Conservation (phyloP, 192 early-diverging fungal genomes). For the Podila minutissima region DNA sequence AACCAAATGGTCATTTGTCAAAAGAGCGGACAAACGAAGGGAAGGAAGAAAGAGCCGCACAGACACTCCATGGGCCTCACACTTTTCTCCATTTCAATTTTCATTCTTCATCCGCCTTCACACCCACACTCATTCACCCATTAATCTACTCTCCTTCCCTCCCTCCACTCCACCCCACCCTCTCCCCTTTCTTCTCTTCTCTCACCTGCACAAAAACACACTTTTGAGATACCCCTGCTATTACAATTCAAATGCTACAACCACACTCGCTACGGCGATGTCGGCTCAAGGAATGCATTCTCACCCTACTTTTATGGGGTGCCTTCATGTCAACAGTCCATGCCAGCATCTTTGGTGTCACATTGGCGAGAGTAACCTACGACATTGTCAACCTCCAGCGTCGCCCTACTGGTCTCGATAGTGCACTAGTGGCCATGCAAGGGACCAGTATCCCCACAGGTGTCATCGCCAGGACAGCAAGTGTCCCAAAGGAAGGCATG, state of each 20-base stretch:
- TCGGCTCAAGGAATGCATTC: background rate
- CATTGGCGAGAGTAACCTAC: conserved; percentile 8
- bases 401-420: background rate
- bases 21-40: too few species aligned
- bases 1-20: too few species aligned
- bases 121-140: background rate
- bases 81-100: background rate
- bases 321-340: background rate
- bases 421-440: background rate
- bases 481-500: conserved; percentile 18
- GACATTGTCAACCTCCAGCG: conserved; percentile 17
- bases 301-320: background rate
- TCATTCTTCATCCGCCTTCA: background rate
- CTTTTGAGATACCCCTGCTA: too few species aligned
- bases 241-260: background rate
- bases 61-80: background rate
- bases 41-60: background rate
- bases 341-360: conserved; percentile 10
- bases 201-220: background rate
- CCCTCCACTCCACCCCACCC: too few species aligned
- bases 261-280: background rate
- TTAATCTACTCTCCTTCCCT: background rate
- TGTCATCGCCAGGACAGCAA: background rate
- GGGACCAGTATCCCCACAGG: background rate
- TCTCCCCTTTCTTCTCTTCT: too few species aligned